phyloP scores from a whole-genome alignment of 2,329 filamentous ascomycete genomes.

The Alternaria metachromatica region DNA sequence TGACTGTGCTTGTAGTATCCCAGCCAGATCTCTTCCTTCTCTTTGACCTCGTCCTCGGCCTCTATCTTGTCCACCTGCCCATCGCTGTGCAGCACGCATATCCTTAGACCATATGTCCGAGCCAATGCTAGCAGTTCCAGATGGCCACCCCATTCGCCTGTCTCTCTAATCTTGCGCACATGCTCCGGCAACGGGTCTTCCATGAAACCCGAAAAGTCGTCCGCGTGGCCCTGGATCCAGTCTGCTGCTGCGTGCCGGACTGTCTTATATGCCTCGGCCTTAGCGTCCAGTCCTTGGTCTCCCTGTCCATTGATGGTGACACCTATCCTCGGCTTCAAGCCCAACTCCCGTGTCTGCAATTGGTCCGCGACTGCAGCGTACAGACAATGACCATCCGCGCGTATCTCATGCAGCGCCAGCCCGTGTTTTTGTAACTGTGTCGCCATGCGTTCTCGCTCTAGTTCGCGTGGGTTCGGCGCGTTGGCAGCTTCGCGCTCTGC shows the following conservation, averaged over 20 bases:
- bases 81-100: conserved; percentile 83
- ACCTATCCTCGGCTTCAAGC: conserved; percentile 44
- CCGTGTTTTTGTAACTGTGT: conserved; percentile 67
- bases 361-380: conserved; percentile 93
- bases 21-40: conserved; percentile 76
- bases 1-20: conserved; percentile 96
- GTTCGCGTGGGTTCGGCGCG: conserved; percentile 48
- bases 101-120: conserved; percentile 77
- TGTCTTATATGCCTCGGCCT: conserved; percentile 62
- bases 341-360: conserved; percentile 58
- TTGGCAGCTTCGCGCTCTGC: conserved; percentile 75
- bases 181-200: conserved; percentile 81
- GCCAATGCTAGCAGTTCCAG: conserved; percentile 87
- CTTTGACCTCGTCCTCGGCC: conserved; percentile 52
- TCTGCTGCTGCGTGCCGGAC: conserved; percentile 75
- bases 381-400: conserved; percentile 91
- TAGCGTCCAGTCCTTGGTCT: neutral
- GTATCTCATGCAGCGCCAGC: conserved; percentile 78
- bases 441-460: conserved; percentile 66
- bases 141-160: conserved; percentile 96
- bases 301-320: conserved; percentile 28
- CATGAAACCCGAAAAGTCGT: conserved; percentile 86
- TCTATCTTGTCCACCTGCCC: conserved; percentile 79
- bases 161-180: conserved; percentile 77
- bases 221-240: conserved; percentile 75